Percentiles rank a stretch among this genome's conserved stretches.
phyloP scores from a whole-genome alignment of 352 stramenopile species.

The Phytopythium ostracodes region DNA sequence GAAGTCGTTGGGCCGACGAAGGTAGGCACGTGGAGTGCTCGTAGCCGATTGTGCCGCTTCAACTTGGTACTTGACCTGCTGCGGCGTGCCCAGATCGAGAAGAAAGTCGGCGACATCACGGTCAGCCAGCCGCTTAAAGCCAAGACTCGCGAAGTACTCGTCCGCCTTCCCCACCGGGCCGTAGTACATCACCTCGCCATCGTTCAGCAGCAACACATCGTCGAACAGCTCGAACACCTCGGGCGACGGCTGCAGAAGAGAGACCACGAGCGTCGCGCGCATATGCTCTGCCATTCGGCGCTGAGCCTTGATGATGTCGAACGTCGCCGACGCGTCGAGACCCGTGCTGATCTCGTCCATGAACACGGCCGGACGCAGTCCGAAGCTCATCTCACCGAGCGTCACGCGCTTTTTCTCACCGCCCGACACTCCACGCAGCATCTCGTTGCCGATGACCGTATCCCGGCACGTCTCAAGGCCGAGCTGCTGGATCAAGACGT shows the following conservation, averaged over 20 bases:
- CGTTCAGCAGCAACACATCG: constrained; percentile 85
- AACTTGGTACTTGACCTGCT: constrained; percentile 17
- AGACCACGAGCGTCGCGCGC: constrained; percentile 27
- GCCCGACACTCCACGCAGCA: constrained; percentile 77
- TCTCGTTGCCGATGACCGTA: constrained; percentile 45
- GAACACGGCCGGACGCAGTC: constrained; percentile 43
- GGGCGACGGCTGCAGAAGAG: constrained; percentile 39
- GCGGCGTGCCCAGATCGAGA: constrained; percentile 20
- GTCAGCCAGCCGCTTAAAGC: constrained; percentile 31
- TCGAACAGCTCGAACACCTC: constrained; percentile 91
- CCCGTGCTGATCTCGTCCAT: constrained; percentile 90
- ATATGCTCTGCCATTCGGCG: constrained; percentile 24
- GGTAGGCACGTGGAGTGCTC: background rate
- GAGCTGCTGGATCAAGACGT: constrained; percentile 25
- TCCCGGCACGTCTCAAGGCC: constrained; percentile 24
- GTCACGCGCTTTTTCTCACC: constrained; percentile 75
- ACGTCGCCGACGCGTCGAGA: constrained; percentile 88
- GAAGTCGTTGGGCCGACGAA: constrained; percentile 12
- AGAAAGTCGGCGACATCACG: constrained; percentile 35
- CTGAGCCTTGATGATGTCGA: constrained; percentile 75
- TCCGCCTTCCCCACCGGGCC: constrained; percentile 31
- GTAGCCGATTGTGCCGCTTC: no score
- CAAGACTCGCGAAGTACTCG: constrained; percentile 64
- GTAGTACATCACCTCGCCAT: constrained; percentile 85
- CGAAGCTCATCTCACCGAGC: constrained; percentile 46